phyloP scores from a whole-genome alignment of 139 green algal species.

The Chlorella sp. region DNA sequence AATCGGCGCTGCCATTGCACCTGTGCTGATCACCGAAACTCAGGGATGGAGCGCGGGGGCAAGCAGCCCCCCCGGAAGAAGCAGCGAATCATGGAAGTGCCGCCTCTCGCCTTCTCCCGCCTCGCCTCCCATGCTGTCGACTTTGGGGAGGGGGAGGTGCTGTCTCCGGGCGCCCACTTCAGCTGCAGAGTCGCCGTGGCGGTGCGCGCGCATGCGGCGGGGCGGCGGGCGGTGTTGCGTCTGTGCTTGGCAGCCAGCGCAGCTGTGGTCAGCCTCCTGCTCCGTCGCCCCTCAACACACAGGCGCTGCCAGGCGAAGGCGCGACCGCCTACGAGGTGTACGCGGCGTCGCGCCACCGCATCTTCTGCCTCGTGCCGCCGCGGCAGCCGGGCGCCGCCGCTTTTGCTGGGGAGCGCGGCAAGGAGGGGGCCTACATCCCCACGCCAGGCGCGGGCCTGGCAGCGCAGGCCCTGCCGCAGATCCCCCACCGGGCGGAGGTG shows the following conservation, averaged over 20 bases:
- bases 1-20: too few relatives aligned
- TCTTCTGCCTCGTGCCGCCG: conserved; percentile 11
- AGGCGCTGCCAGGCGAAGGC: neutral
- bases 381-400: neutral
- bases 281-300: neutral
- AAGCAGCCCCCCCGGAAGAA: conserved; percentile 11
- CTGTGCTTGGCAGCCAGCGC: neutral
- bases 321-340: conserved; percentile 10
- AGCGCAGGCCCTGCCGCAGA: neutral
- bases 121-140: neutral
- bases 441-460: neutral
- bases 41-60: too few relatives aligned
- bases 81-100: neutral
- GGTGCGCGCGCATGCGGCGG: conserved; percentile 11
- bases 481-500: conserved; percentile 25
- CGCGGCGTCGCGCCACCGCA: conserved; percentile 7
- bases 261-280: neutral
- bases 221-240: neutral
- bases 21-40: too few relatives aligned
- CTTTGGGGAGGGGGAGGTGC: neutral
- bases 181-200: conserved; percentile 28
- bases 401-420: conserved; percentile 21
- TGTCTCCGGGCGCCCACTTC: conserved; percentile 20
- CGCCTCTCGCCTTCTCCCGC: neutral
- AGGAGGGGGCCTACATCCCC: conserved; percentile 34